Evolutionary conservation across 257 asterid species (phyloP), one percentile per base, ranked within the genome.

Genomic region (Solanum sitiens): DNA sequence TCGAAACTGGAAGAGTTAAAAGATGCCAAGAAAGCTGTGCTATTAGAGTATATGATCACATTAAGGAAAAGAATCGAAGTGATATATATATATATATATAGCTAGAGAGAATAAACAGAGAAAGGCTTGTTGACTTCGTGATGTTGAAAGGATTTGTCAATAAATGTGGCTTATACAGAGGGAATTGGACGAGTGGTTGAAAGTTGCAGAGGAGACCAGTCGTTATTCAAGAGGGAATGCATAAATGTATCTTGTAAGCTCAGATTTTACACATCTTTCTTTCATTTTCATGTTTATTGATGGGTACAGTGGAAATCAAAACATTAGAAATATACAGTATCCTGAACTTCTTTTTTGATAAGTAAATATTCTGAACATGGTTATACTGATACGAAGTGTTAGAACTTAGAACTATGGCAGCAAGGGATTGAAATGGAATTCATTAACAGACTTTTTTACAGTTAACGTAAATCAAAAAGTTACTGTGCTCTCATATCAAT

Each of bases 141-240:
- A 44, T 77, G 63, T 15, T 77, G 37, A 44, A 44, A 77, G 39
- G 37, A 40, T 45, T 67, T 21, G n/a, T 87, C 88, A 42, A 23
- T 40, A 40, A 27, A 27, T 27, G 98, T 95, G 84, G 70, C 93
- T 35, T 94, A 93, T 76, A 89, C 89, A 87, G 95, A 95, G 90
- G 95, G 91, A 87, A 94, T 96, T 39, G 98, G 89, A 75, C 90
- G 98, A 97, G 92, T 97, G 99, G 99, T 86, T 88, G 73, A 95
- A 93, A 90, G 98, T 94, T 87, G 98, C 95, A 14, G 98, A 93
- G 88, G 98, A 95, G 92, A 96, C 96, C 11, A 83, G 91, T 83
- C 92, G 90, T 89, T 95, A 96, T 47, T 91, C 93, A 15, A 92
- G 91, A 89, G 92, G 90, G 89, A 87, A 90, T 33, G 87, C 88